Conservation (phyloP, 2,329 filamentous ascomycete genomes). For the Peltaster fructicola region DNA sequence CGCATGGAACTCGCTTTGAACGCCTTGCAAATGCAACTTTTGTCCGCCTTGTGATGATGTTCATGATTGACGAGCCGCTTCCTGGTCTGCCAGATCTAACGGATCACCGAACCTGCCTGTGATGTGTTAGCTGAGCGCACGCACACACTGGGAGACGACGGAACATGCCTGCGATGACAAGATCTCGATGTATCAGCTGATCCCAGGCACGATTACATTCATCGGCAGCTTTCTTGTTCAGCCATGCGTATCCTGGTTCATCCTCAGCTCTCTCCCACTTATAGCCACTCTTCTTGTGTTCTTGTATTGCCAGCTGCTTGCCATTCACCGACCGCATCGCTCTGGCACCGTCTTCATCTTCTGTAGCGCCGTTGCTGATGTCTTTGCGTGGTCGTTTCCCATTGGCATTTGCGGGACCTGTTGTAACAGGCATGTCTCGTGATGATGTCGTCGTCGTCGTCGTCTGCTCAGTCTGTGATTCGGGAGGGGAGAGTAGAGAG, state of each 20-base stretch:
- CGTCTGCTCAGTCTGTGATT: too few relatives aligned
- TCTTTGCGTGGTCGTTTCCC: conserved; percentile 21
- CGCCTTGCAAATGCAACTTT: too few relatives aligned
- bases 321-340: conserved; percentile 9
- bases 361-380: conserved; percentile 16
- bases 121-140: too few relatives aligned
- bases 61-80: too few relatives aligned
- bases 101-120: too few relatives aligned
- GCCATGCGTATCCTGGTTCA: conserved; percentile 34
- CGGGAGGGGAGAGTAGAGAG: conserved; percentile 37
- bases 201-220: conserved; percentile 35
- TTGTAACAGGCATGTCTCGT: conserved; percentile 8
- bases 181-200: conserved; percentile 31
- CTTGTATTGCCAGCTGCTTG: conserved; percentile 9
- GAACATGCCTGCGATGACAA: conserved; percentile 16
- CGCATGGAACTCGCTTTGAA: too few relatives aligned
- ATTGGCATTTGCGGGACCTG: conserved; percentile 20
- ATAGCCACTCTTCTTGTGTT: conserved; percentile 15
- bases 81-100: too few relatives aligned
- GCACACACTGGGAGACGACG: too few relatives aligned
- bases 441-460: conserved; percentile 7
- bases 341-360: conserved; percentile 10
- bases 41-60: too few relatives aligned
- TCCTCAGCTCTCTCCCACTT: conserved; percentile 21
- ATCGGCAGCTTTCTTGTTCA: conserved; percentile 38